Evolutionary conservation across 2,329 filamentous ascomycete species (phyloP), one percentile per base, ranked within the genome.

Genomic region (Pseudocercospora cruenta): DNA sequence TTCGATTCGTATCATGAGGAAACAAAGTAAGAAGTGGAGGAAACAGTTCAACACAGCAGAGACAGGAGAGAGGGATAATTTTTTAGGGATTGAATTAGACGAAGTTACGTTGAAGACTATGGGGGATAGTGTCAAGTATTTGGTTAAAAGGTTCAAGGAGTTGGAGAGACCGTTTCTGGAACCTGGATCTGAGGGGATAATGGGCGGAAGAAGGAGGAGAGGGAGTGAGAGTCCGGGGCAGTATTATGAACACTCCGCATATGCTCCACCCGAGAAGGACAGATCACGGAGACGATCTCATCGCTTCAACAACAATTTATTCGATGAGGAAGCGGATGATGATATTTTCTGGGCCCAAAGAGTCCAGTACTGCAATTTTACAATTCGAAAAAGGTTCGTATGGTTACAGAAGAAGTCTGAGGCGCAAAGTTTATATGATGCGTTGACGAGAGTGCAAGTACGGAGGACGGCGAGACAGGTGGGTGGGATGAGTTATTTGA

Each of bases 81-180:
- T 67, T 24, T 47, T 66, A 14, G 71, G 70, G 51, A 76, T 68
- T 24, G 72, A 73, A 53, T 64, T 78, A 39, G 79, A 80, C 64
- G 75, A 77, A 21, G 73, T 75, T 31, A 72, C 75, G 16, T 63
- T 81, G 16, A 74, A 75, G 45, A 78, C 78, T 0, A 77, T 81
- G 77, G 72, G 73, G 3, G 72, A 77, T 58, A 73, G 74, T 1
- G 60, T 82, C 3, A 73, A 74, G 51, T 71, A 77, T 43, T 73
- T 82, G 64, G 78, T 80, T 51, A 71, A 73, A 31, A 69, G 73
- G 16, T 82, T 81, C 58, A 71, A 77, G 36, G 67, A 68, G 1
- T 64, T 82, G 4, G 80, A 82, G 69, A 65, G 70, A 57, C 77
- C 78, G 0, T 82, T 82, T 55, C 67, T 82, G 12, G 69, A 71